These are phyloP conservation scores for Phaeophleospora eucalypticola DNA, from an alignment of 2,329 filamentous ascomycete species.

Conservation along the genomic window DNA sequence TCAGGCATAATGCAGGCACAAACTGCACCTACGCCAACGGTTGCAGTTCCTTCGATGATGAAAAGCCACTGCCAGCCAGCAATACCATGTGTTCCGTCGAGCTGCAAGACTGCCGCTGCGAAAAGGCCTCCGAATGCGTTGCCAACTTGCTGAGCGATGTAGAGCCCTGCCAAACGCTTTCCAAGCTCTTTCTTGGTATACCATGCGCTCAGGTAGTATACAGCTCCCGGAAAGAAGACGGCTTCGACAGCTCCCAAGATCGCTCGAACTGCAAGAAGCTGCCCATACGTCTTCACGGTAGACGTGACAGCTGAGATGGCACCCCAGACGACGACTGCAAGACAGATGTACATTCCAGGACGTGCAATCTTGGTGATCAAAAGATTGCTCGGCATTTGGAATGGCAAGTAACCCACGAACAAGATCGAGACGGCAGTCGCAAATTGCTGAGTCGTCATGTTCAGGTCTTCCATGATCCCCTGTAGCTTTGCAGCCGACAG, in stretches of 20 bases:
- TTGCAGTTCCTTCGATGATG: constrained; percentile 25
- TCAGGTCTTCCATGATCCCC: constrained; percentile 16
- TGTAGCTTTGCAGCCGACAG: constrained; percentile 17
- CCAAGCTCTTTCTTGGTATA: constrained; percentile 39
- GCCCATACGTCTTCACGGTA: constrained; percentile 31
- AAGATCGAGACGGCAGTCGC: constrained; percentile 19
- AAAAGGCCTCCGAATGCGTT: constrained; percentile 22
- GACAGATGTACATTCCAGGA: constrained; percentile 40
- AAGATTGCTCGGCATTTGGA: constrained; percentile 41
- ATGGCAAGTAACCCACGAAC: constrained; percentile 32
- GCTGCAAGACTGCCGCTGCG: constrained; percentile 14
- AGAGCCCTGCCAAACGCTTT: constrained; percentile 35
- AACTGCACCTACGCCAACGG: constrained; percentile 5
- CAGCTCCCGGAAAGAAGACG: constrained; percentile 36
- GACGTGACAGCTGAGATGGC: constrained; percentile 32
- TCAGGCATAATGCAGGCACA: constrained; percentile 29
- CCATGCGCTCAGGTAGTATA: constrained; percentile 41
- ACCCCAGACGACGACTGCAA: constrained; percentile 31
- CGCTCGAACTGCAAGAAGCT: constrained; percentile 34
- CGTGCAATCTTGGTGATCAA: constrained; percentile 39
- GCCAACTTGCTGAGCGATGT: constrained; percentile 34
- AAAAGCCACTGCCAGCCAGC: constrained; percentile 32
- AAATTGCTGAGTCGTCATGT: constrained; percentile 12
- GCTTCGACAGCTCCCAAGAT: constrained; percentile 35
- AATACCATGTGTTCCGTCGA: constrained; percentile 29